These are phyloP conservation scores for Suillus subluteus DNA, from an alignment of 768 basidiomycete species.

Conservation along the genomic window DNA sequence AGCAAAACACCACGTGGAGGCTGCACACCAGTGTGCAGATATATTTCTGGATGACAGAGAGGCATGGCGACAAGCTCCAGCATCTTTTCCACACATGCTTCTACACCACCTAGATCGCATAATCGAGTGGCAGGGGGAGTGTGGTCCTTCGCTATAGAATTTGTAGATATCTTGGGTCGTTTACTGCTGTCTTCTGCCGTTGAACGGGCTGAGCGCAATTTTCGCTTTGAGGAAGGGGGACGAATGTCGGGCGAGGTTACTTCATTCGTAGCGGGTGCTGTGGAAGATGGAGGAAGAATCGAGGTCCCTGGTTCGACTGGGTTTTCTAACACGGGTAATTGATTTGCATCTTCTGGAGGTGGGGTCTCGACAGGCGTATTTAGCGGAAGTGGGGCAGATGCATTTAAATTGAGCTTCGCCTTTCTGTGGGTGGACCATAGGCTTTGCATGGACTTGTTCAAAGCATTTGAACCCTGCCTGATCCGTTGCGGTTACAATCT, in stretches of 20 bases:
- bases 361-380: not conserved
- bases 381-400: constrained; percentile 19
- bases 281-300: constrained; percentile 16
- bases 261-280: constrained; percentile 13
- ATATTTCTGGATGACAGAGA: constrained; percentile 92
- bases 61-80: constrained; percentile 97
- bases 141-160: constrained; percentile 46
- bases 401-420: constrained; percentile 71
- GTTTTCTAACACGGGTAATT: not conserved
- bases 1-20: constrained; percentile 91
- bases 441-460: constrained; percentile 81
- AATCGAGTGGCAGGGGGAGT: constrained; percentile 76
- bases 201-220: constrained; percentile 54
- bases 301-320: not conserved
- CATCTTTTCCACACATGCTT: constrained; percentile 86
- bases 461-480: constrained; percentile 73
- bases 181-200: constrained; percentile 60
- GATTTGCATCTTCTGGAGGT: not conserved
- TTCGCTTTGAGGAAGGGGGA: constrained; percentile 58
- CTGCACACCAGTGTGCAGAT: constrained; percentile 89
- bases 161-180: constrained; percentile 49
- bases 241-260: constrained; percentile 14
- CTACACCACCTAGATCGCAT: constrained; percentile 87
- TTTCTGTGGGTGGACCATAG: constrained; percentile 74
- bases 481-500: constrained; percentile 32